Evolutionary conservation across 73 alveolate species (phyloP).

Genomic region (Diophrys appendiculata): DNA sequence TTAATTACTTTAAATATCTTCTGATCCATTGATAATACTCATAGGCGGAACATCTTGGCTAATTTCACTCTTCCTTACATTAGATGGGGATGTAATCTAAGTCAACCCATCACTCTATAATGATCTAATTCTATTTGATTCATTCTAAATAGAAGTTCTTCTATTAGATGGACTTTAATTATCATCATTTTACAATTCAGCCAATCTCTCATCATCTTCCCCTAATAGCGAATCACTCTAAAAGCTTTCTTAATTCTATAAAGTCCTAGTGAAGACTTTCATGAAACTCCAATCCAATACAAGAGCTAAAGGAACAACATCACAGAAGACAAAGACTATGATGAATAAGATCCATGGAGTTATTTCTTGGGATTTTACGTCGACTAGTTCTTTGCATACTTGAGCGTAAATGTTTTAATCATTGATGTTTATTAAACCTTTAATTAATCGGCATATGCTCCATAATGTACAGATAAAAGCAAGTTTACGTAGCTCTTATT

Average conservation of each 20-base stretch:
- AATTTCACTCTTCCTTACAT: too few species aligned
- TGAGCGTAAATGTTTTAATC: neutral
- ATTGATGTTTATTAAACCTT: neutral
- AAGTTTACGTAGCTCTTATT: neutral
- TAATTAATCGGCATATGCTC: neutral
- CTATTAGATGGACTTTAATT: too few species aligned
- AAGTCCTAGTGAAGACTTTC: neutral
- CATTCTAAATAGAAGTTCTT: too few species aligned
- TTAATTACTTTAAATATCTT: too few species aligned
- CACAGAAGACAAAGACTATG: neutral
- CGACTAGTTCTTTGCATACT: neutral
- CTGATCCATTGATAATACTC: too few species aligned
- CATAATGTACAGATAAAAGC: neutral
- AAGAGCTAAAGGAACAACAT: neutral
- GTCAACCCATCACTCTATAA: too few species aligned
- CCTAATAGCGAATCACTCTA: too few species aligned
- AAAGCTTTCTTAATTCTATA: neutral
- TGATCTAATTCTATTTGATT: too few species aligned
- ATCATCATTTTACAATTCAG: too few species aligned
- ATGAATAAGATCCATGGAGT: neutral
- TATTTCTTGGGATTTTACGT: neutral
- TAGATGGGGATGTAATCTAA: too few species aligned
- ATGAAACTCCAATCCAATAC: neutral
- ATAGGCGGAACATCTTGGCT: too few species aligned
- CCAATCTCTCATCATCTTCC: too few species aligned